Conservation (phyloP, 2,329 filamentous ascomycete genomes). For the Colletotrichum sojae region DNA sequence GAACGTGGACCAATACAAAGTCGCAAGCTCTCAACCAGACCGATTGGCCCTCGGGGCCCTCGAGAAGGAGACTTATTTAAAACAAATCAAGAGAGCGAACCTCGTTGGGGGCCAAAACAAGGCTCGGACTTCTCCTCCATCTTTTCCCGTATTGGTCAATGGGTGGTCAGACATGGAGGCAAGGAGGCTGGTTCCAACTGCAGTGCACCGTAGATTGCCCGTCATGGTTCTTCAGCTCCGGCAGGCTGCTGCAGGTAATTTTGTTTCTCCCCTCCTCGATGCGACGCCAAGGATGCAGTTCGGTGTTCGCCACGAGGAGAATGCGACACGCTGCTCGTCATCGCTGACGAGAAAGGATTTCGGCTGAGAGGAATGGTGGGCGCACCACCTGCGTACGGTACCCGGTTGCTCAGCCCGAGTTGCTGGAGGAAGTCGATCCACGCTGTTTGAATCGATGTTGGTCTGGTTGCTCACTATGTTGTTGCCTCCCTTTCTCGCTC, state of each 20-base stretch:
- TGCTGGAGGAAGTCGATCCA: neutral
- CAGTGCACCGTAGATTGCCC: neutral
- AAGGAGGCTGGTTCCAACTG: neutral
- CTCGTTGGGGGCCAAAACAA: slow-evolving; percentile 15
- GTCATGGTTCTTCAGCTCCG: slow-evolving; percentile 14
- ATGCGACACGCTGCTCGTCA: neutral
- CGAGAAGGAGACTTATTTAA: neutral
- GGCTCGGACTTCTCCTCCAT: slow-evolving; percentile 7
- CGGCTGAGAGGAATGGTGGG: neutral
- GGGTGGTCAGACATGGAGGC: slow-evolving; percentile 16
- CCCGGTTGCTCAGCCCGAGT: neutral
- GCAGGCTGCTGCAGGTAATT: neutral
- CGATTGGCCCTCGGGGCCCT: neutral
- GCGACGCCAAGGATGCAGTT: neutral
- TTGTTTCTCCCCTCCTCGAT: neutral
- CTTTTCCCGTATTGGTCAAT: neutral
- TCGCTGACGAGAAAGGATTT: neutral
- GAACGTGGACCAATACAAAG: neutral
- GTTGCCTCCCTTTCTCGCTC: no score
- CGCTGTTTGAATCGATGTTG: neutral
- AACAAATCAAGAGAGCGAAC: neutral
- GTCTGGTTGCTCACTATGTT: neutral
- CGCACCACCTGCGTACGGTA: neutral
- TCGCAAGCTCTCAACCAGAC: neutral
- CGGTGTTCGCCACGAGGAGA: neutral